Evolutionary conservation across 768 basidiomycete species (phyloP), one percentile per base, ranked within the genome.

Genomic region (Leccinum disarticulatum): DNA sequence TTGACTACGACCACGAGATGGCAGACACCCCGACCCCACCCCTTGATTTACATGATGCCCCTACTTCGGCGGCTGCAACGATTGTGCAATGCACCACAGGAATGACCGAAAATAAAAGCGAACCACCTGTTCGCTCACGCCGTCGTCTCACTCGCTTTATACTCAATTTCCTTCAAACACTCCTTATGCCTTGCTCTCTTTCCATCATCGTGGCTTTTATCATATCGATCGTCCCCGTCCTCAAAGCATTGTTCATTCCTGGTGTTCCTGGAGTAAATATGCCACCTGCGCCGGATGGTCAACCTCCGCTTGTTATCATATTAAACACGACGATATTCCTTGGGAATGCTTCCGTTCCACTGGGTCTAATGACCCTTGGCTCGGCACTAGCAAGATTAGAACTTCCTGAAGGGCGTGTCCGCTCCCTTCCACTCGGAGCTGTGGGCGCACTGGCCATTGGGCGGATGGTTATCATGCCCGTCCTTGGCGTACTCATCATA

Each of bases 291-390:
- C 88, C 88, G 0, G 88, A 90, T 62, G 87, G 87, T 0, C 77
- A 82, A 60, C 87, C 88, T 1, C 87, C 87, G 0, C 81, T 90
- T 17, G 79, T 83, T 0, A 80, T 90, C 61, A 48, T 90, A 38
- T 65, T 86, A 57, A 83, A 87, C 57, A 81, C 83, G 0, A 72
- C 82, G 0, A 70, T 74, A 1, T 89, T 90, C 64, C 77, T 88
- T 38, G 87, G 88, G 1, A 80, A 70, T 1, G 87, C 86, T 1
- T 81, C 83, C 4, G 83, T 90, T 0, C 88, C 88, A 0, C 64
- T 88, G 2, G 86, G 86, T 2, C 69, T 90, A 10, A 77, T 86
- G 11, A 83, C 81, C 6, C 76, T 90, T 4, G 88, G 88, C 0
- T 83, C 83, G 4, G 83, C 84, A 0, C 72, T 90, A 4, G 87